Evolutionary conservation across 2,329 filamentous ascomycete species (phyloP).

Genomic region (Fusarium devonianum): DNA sequence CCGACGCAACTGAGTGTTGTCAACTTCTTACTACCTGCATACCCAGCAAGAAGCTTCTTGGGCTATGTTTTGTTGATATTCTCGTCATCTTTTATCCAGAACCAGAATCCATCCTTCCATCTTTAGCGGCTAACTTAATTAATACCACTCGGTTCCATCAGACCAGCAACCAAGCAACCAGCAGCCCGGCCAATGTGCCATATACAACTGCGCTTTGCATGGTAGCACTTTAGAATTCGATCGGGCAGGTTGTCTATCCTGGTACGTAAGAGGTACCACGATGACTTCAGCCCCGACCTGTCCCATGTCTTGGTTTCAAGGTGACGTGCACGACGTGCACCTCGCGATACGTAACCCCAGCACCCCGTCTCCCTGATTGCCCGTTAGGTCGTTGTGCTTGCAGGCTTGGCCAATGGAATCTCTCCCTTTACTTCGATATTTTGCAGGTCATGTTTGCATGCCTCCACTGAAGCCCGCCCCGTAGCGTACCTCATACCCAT

Average conservation of each 20-base stretch:
- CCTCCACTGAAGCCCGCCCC: slow-evolving; percentile 11
- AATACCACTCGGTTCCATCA: slow-evolving; percentile 1
- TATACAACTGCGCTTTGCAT: too few relatives aligned
- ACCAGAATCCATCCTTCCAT: not conserved
- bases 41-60: not conserved
- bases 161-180: not conserved
- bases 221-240: too few relatives aligned
- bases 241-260: slow-evolving; percentile 2
- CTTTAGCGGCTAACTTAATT: not conserved
- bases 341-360: slow-evolving; percentile 16
- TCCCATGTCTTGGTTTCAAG: slow-evolving; percentile 13
- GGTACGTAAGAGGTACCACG: slow-evolving; percentile 26
- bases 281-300: slow-evolving; percentile 1
- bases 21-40: slow-evolving; percentile 3
- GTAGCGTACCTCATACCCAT: slow-evolving; percentile 2
- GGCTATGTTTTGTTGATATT: not conserved
- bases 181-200: too few relatives aligned
- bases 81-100: too few relatives aligned
- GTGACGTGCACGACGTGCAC: slow-evolving; percentile 15
- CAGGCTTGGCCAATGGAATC: slow-evolving; percentile 24
- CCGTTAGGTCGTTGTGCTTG: slow-evolving; percentile 28
- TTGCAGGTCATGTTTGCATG: slow-evolving; percentile 14
- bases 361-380: slow-evolving; percentile 26
- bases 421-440: slow-evolving; percentile 7
- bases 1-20: slow-evolving; percentile 8